phyloP scores from a whole-genome alignment of 306 rosid genomes.

The Cucurbita argyrosperma region DNA sequence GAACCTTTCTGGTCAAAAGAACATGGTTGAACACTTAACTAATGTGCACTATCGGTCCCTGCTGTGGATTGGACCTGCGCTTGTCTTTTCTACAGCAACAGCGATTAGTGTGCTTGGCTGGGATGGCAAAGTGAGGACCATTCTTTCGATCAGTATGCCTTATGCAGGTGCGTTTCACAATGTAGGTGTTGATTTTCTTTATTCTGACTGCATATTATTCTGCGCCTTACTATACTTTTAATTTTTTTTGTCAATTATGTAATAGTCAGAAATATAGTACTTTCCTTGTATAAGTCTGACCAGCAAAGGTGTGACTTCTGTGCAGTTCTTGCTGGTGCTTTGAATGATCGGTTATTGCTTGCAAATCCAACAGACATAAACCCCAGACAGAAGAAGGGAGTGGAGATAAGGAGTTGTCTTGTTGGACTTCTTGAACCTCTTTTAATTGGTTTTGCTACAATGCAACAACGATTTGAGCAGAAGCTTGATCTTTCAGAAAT shows the following conservation, averaged over 20 bases:
- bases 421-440: slow-evolving; percentile 99
- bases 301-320: slow-evolving; percentile 10
- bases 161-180: slow-evolving; percentile 46
- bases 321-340: slow-evolving; percentile 80
- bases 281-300: slow-evolving; percentile 15
- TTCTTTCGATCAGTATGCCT: slow-evolving; percentile 73
- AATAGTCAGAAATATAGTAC: not conserved
- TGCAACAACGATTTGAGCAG: slow-evolving; percentile 91
- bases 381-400: slow-evolving; percentile 71
- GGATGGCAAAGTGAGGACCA: slow-evolving; percentile 93
- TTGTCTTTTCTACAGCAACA: slow-evolving; percentile 88
- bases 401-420: slow-evolving; percentile 91
- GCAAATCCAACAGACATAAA: slow-evolving; percentile 76
- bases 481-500: slow-evolving; percentile 92
- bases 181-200: slow-evolving; percentile 9
- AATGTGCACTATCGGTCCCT: slow-evolving; percentile 75
- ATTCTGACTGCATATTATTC: not conserved
- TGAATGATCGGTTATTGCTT: slow-evolving; percentile 79
- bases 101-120: slow-evolving; percentile 84
- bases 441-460: slow-evolving; percentile 91
- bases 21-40: slow-evolving; percentile 41
- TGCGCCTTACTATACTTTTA: not conserved
- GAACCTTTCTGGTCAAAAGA: not conserved
- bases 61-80: slow-evolving; percentile 95
- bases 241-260: not conserved